Conservation (phyloP, 257 asterid genomes). For the Ilex asprella region DNA sequence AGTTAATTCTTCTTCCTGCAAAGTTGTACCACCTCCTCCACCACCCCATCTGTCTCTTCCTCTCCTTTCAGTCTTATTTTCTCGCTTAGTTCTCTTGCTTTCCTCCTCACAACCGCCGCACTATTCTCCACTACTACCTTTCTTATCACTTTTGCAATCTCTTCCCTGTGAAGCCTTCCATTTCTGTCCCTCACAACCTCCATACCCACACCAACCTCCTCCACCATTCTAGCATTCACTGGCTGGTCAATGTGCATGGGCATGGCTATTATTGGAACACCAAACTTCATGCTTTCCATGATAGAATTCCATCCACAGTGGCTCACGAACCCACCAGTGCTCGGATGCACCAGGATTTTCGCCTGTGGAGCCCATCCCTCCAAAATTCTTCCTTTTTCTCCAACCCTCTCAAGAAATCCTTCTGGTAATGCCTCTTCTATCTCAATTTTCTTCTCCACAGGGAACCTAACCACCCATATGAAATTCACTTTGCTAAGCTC, state of each 20-base stretch:
- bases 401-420: constrained; percentile 32
- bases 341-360: constrained; percentile 18
- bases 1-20: no score
- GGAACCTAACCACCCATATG: constrained; percentile 49
- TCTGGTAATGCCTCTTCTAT: constrained; percentile 26
- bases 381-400: constrained; percentile 24
- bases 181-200: constrained; percentile 26
- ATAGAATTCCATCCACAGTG: constrained; percentile 45
- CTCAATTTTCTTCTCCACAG: constrained; percentile 17
- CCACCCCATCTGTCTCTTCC: constrained; percentile 34
- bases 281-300: constrained; percentile 19
- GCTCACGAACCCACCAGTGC: constrained; percentile 35
- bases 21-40: no score
- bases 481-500: constrained; percentile 43
- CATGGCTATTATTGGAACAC: constrained; percentile 35
- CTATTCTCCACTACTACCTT: constrained; percentile 19
- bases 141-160: constrained; percentile 15
- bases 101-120: constrained; percentile 18
- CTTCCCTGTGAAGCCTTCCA: constrained; percentile 16
- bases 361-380: constrained; percentile 39
- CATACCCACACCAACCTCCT: constrained; percentile 28
- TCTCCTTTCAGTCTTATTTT: constrained; percentile 31
- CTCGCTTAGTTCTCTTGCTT: constrained; percentile 16
- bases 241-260: constrained; percentile 47
- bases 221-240: constrained; percentile 21